Percentiles rank a stretch among this genome's conserved stretches.
These are phyloP conservation scores for Cryptosporidium felis DNA, from an alignment of 169 alveolate genomes.

Conservation along the genomic window DNA sequence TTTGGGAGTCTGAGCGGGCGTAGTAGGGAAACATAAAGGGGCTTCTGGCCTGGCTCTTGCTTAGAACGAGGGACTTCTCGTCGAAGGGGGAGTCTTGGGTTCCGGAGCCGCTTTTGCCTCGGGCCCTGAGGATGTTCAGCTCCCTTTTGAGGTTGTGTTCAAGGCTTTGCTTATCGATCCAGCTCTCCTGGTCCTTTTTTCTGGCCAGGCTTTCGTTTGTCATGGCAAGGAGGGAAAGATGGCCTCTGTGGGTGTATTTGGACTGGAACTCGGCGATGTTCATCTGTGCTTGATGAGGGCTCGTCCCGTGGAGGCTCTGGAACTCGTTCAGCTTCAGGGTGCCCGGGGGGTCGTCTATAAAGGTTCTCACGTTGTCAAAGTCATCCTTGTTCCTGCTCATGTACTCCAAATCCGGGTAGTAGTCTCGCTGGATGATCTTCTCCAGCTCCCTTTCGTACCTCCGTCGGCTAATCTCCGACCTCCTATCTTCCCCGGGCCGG, in stretches of 20 bases:
- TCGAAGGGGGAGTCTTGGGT: not conserved
- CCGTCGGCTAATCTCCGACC: not conserved
- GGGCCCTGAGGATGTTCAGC: not conserved
- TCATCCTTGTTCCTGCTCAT: slow-evolving; percentile 3
- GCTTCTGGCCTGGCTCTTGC: slow-evolving; percentile 34
- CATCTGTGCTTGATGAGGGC: not conserved
- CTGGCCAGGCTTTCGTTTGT: not conserved
- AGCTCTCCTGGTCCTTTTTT: not conserved
- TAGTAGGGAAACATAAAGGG: slow-evolving; percentile 22
- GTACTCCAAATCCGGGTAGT: slow-evolving; percentile 46
- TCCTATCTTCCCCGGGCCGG: not conserved
- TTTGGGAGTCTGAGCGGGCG: not conserved
- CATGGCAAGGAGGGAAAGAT: not conserved
- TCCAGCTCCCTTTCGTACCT: not conserved
- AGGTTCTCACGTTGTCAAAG: not conserved
- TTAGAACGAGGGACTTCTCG: not conserved
- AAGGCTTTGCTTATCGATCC: slow-evolving; percentile 52
- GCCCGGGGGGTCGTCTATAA: slow-evolving; percentile 38
- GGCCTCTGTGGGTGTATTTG: not conserved
- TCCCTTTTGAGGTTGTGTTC: slow-evolving; percentile 38
- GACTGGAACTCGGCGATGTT: slow-evolving; percentile 45
- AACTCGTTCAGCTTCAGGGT: slow-evolving; percentile 13
- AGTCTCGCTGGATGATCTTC: slow-evolving; percentile 4
- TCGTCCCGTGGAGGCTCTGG: not conserved
- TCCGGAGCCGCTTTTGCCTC: not conserved